phyloP scores from a whole-genome alignment of 2,329 filamentous ascomycete species.

The Xenosphaeropsis pyriputrescens region DNA sequence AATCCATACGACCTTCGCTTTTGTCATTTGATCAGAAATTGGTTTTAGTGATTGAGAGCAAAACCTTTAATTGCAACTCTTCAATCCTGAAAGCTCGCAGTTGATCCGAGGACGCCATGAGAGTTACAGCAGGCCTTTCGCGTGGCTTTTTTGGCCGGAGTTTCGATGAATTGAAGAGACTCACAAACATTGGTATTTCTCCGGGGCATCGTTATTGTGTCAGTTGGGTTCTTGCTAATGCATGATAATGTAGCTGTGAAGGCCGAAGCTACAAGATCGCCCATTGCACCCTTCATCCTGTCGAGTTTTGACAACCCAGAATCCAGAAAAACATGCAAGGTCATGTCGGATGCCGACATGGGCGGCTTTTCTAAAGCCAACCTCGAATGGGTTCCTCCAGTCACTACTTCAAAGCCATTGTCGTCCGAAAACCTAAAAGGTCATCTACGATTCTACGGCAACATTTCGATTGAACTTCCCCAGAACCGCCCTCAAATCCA shows the following conservation, averaged over 20 bases:
- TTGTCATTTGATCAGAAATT: no score
- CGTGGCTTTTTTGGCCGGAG: constrained; percentile 44
- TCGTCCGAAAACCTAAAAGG: constrained; percentile 22
- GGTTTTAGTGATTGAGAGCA: no score
- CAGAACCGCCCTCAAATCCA: constrained; percentile 57
- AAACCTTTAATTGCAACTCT: no score
- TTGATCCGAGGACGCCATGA: constrained; percentile 26
- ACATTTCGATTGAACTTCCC: constrained; percentile 76
- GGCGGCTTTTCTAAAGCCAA: constrained; percentile 69
- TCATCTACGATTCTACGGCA: constrained; percentile 74
- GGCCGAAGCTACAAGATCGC: constrained; percentile 52
- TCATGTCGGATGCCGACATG: constrained; percentile 77
- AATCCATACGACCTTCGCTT: no score
- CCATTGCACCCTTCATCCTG: constrained; percentile 47
- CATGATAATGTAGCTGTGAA: constrained; percentile 37
- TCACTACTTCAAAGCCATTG: constrained; percentile 5
- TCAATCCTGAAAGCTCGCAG: background rate
- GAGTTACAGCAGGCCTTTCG: constrained; percentile 24
- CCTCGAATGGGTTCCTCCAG: constrained; percentile 35
- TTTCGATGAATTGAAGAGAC: constrained; percentile 42
- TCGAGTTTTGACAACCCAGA: constrained; percentile 42
- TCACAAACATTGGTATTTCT: constrained; percentile 37
- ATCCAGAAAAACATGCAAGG: constrained; percentile 42
- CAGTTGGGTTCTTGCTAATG: constrained; percentile 1
- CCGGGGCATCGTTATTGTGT: background rate